These are phyloP conservation scores for Globisporangium uncinulatum DNA, from an alignment of 352 stramenopile species.

Conservation along the genomic window DNA sequence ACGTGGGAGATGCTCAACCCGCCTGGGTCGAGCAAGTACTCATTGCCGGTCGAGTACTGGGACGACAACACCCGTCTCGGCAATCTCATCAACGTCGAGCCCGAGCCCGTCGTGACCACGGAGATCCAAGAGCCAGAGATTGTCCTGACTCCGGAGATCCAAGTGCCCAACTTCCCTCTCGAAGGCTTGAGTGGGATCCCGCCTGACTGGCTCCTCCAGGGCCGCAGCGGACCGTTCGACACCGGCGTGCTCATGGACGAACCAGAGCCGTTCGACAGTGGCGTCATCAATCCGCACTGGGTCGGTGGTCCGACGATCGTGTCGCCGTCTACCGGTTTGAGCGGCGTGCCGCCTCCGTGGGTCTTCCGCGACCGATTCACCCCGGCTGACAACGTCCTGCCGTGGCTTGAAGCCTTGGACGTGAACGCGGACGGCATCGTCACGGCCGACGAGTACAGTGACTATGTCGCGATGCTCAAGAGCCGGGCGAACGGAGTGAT, in stretches of 20 bases:
- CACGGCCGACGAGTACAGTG: neutral
- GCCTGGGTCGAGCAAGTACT: neutral
- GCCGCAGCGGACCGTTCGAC: too few relatives aligned
- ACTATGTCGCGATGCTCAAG: constrained; percentile 1
- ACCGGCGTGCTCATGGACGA: too few relatives aligned
- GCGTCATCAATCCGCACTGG: too few relatives aligned
- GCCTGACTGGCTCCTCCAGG: too few relatives aligned
- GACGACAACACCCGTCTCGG: neutral
- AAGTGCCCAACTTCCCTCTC: too few relatives aligned
- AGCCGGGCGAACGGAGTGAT: neutral
- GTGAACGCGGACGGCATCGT: neutral
- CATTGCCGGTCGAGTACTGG: neutral
- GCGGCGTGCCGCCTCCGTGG: neutral
- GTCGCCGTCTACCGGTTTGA: neutral
- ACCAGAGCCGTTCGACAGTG: too few relatives aligned
- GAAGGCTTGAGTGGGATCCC: too few relatives aligned
- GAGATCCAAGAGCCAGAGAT: too few relatives aligned
- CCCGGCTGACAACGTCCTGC: neutral
- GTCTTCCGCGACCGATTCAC: neutral
- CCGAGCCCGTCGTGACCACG: too few relatives aligned
- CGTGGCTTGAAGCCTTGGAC: neutral
- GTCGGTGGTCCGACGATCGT: neutral
- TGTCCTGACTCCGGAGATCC: too few relatives aligned
- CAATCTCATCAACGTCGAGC: too few relatives aligned
- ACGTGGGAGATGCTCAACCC: neutral